These are phyloP conservation scores for Rasamsonia emersonii DNA, from an alignment of 2,329 filamentous ascomycete genomes.

Conservation along the genomic window DNA sequence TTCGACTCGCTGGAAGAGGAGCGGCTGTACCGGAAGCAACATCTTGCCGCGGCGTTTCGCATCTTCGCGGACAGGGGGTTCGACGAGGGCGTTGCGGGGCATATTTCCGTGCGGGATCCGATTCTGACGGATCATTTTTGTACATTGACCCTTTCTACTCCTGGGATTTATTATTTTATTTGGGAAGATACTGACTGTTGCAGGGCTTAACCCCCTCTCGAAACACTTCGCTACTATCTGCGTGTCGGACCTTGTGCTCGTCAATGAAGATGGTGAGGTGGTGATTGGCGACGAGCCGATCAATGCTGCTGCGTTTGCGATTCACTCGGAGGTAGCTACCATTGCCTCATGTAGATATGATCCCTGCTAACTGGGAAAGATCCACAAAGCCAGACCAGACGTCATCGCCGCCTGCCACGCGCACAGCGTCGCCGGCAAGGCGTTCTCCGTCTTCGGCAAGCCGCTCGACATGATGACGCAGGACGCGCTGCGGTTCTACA, in stretches of 20 bases:
- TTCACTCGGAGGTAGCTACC: constrained; percentile 38
- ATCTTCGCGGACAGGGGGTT: constrained; percentile 34
- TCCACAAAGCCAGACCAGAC: constrained; percentile 15
- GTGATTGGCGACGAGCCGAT: constrained; percentile 35
- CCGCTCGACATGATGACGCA: constrained; percentile 42
- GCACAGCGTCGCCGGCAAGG: constrained; percentile 40
- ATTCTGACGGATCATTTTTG: constrained; percentile 30
- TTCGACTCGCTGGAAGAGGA: constrained; percentile 34
- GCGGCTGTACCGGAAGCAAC: constrained; percentile 37
- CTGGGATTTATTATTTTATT: neutral
- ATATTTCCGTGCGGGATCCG: constrained; percentile 36
- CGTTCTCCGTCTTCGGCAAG: constrained; percentile 38
- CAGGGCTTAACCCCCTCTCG: constrained; percentile 36
- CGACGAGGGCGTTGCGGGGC: constrained; percentile 36
- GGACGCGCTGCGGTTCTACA: constrained; percentile 35
- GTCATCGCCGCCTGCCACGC: constrained; percentile 37
- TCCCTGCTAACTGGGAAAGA: neutral
- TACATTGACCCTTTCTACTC: constrained; percentile 9
- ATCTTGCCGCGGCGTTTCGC: constrained; percentile 38
- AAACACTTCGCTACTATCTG: constrained; percentile 37
- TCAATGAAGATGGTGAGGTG: constrained; percentile 34
- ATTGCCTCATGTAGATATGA: constrained; percentile 43
- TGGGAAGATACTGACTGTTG: neutral
- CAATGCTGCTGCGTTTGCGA: constrained; percentile 40
- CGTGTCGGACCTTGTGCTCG: constrained; percentile 36